phyloP scores from a whole-genome alignment of 345 rosid species.

The Angophora floribunda region DNA sequence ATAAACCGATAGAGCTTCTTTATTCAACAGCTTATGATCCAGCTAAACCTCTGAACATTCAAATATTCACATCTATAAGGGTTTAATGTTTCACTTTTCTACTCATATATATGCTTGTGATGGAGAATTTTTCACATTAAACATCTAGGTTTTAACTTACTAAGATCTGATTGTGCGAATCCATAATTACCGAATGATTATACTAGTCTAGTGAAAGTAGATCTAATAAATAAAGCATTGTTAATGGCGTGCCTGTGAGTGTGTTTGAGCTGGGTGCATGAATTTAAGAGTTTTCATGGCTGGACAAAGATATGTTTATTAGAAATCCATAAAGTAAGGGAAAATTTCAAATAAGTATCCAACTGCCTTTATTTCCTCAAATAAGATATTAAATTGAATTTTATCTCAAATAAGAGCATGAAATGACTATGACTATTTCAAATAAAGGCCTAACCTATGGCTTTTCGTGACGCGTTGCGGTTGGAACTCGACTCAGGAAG shows the following conservation, averaged over 20 bases:
- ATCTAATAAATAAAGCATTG: not conserved
- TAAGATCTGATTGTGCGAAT: not conserved
- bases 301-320: not conserved
- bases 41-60: not conserved
- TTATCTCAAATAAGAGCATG: too few species aligned
- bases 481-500: not conserved
- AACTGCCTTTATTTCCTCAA: too few species aligned
- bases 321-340: too few species aligned
- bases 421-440: too few species aligned
- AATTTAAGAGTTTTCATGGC: not conserved
- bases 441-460: not conserved
- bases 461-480: not conserved
- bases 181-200: not conserved
- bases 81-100: not conserved
- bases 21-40: not conserved
- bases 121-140: not conserved
- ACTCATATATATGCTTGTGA: not conserved
- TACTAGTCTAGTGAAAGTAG: not conserved
- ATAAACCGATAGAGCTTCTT: not conserved
- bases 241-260: not conserved
- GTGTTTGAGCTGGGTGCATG: not conserved
- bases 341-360: too few species aligned
- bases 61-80: not conserved
- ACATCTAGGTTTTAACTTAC: not conserved
- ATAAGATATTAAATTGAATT: too few species aligned